Conservation (phyloP, 129 eudicot species). For the Lonicera japonica region DNA sequence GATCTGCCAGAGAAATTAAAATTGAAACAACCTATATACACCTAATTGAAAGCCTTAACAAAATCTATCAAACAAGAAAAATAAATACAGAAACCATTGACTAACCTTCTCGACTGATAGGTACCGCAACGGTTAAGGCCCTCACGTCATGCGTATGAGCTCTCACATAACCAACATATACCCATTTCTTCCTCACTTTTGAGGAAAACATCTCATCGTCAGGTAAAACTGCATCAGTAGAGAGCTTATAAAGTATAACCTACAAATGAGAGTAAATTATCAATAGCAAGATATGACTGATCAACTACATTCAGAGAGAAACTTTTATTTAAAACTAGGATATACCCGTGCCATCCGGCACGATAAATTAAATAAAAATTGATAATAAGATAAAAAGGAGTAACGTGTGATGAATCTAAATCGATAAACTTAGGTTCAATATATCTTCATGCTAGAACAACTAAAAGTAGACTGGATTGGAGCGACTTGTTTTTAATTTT, state of each 20-base stretch:
- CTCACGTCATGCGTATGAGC: constrained; percentile 94
- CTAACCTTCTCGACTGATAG: constrained; percentile 75
- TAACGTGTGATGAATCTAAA: too few relatives aligned
- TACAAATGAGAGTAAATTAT: constrained; percentile 8
- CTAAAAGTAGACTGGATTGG: too few relatives aligned
- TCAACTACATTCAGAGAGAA: too few relatives aligned
- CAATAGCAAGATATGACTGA: neutral
- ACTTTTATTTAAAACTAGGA: too few relatives aligned
- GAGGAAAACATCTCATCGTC: constrained; percentile 19
- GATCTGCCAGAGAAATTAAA: constrained; percentile 30
- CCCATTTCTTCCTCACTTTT: constrained; percentile 53
- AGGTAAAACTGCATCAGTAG: constrained; percentile 28
- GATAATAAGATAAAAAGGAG: too few relatives aligned
- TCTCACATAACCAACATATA: constrained; percentile 67
- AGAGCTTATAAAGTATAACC: constrained; percentile 79
- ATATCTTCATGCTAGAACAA: too few relatives aligned
- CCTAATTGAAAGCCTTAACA: too few relatives aligned
- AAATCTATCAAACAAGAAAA: neutral
- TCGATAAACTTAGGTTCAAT: too few relatives aligned
- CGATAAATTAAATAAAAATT: too few relatives aligned
- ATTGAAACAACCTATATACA: neutral
- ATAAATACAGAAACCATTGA: neutral
- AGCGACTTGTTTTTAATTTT: too few relatives aligned
- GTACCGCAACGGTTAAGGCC: constrained; percentile 81
- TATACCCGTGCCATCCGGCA: too few relatives aligned